Base-by-base conservation (phyloP, 352 stramenopile species). In the Phytophthora cryptogea region DNA sequence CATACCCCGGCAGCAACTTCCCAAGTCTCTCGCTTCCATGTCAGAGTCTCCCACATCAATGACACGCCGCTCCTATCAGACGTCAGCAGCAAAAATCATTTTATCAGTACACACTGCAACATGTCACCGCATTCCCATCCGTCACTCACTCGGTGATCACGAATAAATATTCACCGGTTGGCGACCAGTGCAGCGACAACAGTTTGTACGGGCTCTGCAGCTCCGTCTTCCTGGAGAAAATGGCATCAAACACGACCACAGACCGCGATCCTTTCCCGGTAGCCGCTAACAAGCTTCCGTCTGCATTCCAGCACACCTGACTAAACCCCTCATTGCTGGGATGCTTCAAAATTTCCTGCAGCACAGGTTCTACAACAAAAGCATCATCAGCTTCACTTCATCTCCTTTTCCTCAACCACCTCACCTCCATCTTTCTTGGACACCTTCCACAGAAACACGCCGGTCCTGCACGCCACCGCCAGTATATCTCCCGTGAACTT, bases 91-190 rank as follows among this genome's bases (percentile, higher is more conserved):
- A 27, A 42, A 36, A 27, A 44, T 35, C n/a, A 20, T 17, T 35
- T 3, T 16, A 48, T 14, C 6, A 45, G 7, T 17, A 47, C 4
- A 37, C 5, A 39, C 8, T 17, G 5, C 7, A 54, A 48, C 5
- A 16, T 10, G 48, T 23, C 20, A 23, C 20, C 5, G 23, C 37
- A 26, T 14, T 8, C 6, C 6, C 37, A 43, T 5, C 32, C 10
- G 2, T 30, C 7, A 76, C 75, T 54, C 69, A 93, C 82, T 78
- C 70, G 11, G 80, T 90, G 6, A 67, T 65, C 13, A 83, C 78
- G 61, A 91, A 91, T 72, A 93, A 76, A 76, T 90, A 93, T 54
- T 89, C 84, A 35, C 84, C 82, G n/a, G 78, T 89, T n/a, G 82
- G 84, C 41, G 80, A 90, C 84, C 84, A 93, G 55, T 89, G 66